phyloP scores from a whole-genome alignment of 345 rosid genomes.

The Cardamine resedifolia region DNA sequence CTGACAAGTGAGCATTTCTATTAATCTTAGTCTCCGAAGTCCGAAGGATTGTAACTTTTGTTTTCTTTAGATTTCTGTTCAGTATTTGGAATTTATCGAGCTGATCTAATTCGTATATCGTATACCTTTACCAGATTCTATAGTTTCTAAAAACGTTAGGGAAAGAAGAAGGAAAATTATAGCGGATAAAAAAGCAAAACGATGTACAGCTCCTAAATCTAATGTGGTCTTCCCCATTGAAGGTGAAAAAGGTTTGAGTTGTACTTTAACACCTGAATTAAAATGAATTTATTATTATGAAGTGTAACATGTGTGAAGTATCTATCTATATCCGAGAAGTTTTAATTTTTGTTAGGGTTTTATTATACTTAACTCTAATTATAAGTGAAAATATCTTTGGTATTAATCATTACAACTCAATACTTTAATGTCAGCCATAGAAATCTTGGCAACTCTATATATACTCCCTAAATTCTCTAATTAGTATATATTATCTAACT shows the following conservation, averaged over 20 bases:
- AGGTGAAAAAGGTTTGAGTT: not conserved
- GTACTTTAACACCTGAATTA: not conserved
- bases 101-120: not conserved
- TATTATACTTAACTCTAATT: not conserved
- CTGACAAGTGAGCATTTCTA: not conserved
- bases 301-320: too few species aligned
- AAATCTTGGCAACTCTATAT: not conserved
- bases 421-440: not conserved
- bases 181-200: not conserved
- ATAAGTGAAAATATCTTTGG: not conserved
- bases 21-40: not conserved
- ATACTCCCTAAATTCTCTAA: not conserved
- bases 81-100: not conserved
- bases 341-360: not conserved
- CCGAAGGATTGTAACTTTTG: not conserved
- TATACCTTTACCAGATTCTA: not conserved
- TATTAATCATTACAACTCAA: too few species aligned
- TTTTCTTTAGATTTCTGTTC: not conserved
- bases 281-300: not conserved
- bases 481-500: not conserved
- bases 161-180: not conserved
- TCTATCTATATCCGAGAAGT: too few species aligned
- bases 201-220: not conserved
- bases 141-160: not conserved
- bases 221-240: not conserved